Evolutionary conservation across 106 monocot genomes (phyloP), one percentile per base, ranked within the genome.

Genomic region (Iris macrosiphon): DNA sequence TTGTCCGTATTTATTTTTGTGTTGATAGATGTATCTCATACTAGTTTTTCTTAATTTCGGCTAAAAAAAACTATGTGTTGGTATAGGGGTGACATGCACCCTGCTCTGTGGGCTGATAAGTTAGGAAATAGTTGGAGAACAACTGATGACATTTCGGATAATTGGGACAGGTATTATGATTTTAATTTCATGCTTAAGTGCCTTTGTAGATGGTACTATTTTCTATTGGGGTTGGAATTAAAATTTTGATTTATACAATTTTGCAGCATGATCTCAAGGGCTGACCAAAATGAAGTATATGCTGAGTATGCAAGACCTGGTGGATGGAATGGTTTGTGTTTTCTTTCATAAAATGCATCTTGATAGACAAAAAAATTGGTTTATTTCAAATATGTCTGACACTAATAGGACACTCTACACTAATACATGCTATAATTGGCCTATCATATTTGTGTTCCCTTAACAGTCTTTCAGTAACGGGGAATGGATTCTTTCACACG

Each of bases 121-220:
- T 14, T 74, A 1, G 84, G 89, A 31, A 90, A 90, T 39, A 90
- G 84, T 57, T 90, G 84, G 90, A 78, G 85, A 66, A 91, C 90
- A 31, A 85, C 85, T 32, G 66, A 63, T 51, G 90, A 85, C 60
- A 91, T 91, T 19, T 33, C 52, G 9, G 85, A 91, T 70, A 39
- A 45, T 31, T 85, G 85, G 85, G 81, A 78, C 3, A 85, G 78
- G 84, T 85, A 38, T n/a, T 16, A 2, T 15, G 2, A 26, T 25
- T 8, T 13, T 0, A 2, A 50, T n/a, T 31, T 17, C 12, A 4
- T 19, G 41, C 7, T 25, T 25, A 18, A 28, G 14, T 29, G 0
- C 0, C 7, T 9, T 39, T 22, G 20, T 35, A 17, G 13, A 41
- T 25, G 40, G 18, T 25, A 25, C n/a, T 3, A 25, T 58, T 7